phyloP scores from a whole-genome alignment of 352 stramenopile species.

The Globisporangium alternatum region DNA sequence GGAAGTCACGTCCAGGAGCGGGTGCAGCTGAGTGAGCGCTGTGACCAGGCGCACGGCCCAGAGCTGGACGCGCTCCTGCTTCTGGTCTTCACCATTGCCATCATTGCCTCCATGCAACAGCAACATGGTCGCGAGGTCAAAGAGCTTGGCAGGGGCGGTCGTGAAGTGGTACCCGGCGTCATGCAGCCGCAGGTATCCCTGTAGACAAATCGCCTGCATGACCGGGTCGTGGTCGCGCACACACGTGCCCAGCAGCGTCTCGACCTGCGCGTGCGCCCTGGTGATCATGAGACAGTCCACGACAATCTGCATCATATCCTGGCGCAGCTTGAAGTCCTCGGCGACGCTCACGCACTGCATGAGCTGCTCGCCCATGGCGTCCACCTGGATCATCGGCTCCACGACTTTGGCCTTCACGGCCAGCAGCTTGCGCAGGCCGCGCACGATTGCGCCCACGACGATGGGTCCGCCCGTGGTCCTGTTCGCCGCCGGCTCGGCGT shows the following conservation, averaged over 20 bases:
- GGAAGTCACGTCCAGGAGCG: slow-evolving; percentile 24
- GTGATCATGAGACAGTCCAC: slow-evolving; percentile 62
- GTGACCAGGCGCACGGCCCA: slow-evolving; percentile 35
- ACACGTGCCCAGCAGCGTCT: slow-evolving; percentile 45
- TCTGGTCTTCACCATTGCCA: slow-evolving; percentile 6
- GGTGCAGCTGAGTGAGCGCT: slow-evolving; percentile 21
- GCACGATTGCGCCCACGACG: slow-evolving; percentile 65
- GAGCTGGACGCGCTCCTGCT: slow-evolving; percentile 19
- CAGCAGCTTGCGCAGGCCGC: slow-evolving; percentile 52
- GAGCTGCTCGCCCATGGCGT: slow-evolving; percentile 77
- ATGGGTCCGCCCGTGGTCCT: slow-evolving; percentile 35
- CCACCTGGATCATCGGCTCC: slow-evolving; percentile 77
- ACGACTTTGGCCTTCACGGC: slow-evolving; percentile 60
- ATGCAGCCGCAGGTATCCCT: slow-evolving; percentile 51
- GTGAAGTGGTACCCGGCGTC: slow-evolving; percentile 29
- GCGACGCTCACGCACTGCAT: slow-evolving; percentile 71
- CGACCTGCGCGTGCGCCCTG: slow-evolving; percentile 32
- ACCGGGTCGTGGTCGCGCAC: slow-evolving; percentile 52
- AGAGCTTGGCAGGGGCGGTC: slow-evolving; percentile 18
- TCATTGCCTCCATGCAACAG: slow-evolving; percentile 29
- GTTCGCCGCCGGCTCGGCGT: slow-evolving; percentile 1
- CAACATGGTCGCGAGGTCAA: slow-evolving; percentile 35
- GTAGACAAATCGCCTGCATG: slow-evolving; percentile 54
- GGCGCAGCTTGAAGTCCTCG: slow-evolving; percentile 73
- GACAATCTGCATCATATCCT: slow-evolving; percentile 71